Evolutionary conservation across 2,329 filamentous ascomycete genomes (phyloP), one percentile per base, ranked within the genome.

Genomic region (Hypoxylon sp.): DNA sequence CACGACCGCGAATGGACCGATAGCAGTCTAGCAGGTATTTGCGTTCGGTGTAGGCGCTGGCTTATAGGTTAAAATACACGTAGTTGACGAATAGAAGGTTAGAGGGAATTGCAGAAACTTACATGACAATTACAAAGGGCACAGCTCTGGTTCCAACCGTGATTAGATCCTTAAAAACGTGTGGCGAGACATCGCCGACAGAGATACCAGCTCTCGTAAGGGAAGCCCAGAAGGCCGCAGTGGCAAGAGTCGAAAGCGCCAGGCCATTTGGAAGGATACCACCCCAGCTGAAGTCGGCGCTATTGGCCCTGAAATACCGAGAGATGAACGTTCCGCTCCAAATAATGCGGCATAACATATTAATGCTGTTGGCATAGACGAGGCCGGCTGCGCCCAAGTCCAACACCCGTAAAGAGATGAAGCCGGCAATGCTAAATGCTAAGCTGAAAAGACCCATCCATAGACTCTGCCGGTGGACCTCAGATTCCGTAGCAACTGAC

Each of bases 371-470:
- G 56, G 94, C 94, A 72, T 88, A 86, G 0, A 99, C 93, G 47
- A 99, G 82, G 0, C 96, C 96, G 46, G 86, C 84, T 0, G 94
- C 94, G 0, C 94, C 96, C 68, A 92, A 81, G 6, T 85, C 83
- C 24, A 92, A 79, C 8, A 93, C 80, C n/a, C 85, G 83, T 70
- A 99, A 84, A 71, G 93, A 92, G 5, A 94, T 69, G 75, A 90
- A 97, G 0, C 94, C 93, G 0, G 92, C 89, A 0, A 83, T 81
- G 0, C 89, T 92, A 79, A 98, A 98, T 1, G 88, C 87, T 6
- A 86, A 82, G 2, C 93, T 97, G 78, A 97, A 98, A 1, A 82
- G 85, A 3, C 88, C 87, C 95, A 99, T 98, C 89, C 91, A 96
- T 3, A 89, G 78, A 0, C 92, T 93, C 79, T 99, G 96, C 3